Percentiles rank a stretch among this genome's conserved stretches.
Evolutionary conservation across 306 rosid genomes (phyloP).

Genomic region (Begonia loranthoides): DNA sequence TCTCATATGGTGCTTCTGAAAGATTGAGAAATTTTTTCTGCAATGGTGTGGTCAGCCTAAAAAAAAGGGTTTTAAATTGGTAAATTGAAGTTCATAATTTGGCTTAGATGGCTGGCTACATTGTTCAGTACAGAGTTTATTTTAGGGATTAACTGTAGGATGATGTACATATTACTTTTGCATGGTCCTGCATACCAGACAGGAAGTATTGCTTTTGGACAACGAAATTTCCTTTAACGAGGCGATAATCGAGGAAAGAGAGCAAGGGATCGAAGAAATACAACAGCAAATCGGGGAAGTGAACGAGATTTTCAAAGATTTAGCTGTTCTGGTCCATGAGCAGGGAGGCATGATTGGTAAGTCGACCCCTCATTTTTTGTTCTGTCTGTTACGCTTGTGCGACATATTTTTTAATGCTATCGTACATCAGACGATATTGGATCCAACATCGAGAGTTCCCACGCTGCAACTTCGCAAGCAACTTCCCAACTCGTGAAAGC

Average conservation of each 20-base stretch:
- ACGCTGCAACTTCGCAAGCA: constrained; percentile 65
- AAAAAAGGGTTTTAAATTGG: too few relatives aligned
- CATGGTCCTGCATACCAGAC: constrained; percentile 30
- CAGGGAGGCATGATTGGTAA: constrained; percentile 89
- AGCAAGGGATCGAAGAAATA: constrained; percentile 92
- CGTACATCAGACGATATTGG: constrained; percentile 49
- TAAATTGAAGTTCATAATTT: too few relatives aligned
- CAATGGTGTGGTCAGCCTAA: too few relatives aligned
- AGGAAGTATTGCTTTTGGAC: constrained; percentile 76
- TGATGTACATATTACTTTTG: too few relatives aligned
- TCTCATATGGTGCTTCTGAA: too few relatives aligned
- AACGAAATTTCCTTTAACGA: constrained; percentile 89
- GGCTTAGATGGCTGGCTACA: too few relatives aligned
- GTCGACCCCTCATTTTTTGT: not conserved
- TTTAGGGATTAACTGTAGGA: too few relatives aligned
- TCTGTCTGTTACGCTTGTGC: constrained; percentile 2
- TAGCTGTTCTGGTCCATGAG: constrained; percentile 86
- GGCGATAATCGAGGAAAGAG: constrained; percentile 93
- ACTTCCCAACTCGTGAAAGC: constrained; percentile 74
- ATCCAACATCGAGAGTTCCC: constrained; percentile 68
- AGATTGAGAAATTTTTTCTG: too few relatives aligned
- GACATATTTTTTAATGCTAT: constrained; percentile 8
- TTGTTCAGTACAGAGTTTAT: too few relatives aligned
- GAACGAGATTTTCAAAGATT: constrained; percentile 90
- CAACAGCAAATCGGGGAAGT: constrained; percentile 96